phyloP scores from a whole-genome alignment of 2,329 filamentous ascomycete genomes.

The Arthroderma sp. region DNA sequence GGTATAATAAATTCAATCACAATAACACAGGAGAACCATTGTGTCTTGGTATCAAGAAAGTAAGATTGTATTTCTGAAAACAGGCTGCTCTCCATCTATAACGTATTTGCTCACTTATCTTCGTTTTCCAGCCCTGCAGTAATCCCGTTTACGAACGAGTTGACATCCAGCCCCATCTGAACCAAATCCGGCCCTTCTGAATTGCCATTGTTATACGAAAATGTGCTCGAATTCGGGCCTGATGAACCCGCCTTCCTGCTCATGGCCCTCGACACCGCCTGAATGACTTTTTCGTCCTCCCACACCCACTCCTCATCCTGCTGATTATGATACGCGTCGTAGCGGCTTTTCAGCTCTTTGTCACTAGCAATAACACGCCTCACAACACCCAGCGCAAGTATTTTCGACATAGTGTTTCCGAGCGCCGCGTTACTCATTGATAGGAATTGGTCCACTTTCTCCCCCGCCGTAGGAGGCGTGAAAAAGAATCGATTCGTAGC shows the following conservation, averaged over 20 bases:
- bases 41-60: not conserved
- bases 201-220: not conserved
- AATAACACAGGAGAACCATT: no score
- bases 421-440: conserved; percentile 35
- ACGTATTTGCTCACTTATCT: not conserved
- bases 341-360: conserved; percentile 50
- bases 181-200: not conserved
- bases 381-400: conserved; percentile 61
- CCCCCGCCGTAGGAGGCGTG: conserved; percentile 43
- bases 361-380: conserved; percentile 71
- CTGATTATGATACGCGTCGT: conserved; percentile 53
- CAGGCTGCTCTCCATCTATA: not conserved
- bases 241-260: conserved; percentile 3
- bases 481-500: conserved; percentile 69
- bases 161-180: not conserved
- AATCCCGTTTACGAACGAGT: conserved; percentile 5
- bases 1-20: no score
- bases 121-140: conserved; percentile 7
- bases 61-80: not conserved
- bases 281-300: conserved; percentile 47
- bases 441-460: conserved; percentile 29
- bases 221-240: no score
- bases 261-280: conserved; percentile 61
- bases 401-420: conserved; percentile 47
- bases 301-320: conserved; percentile 2